A percentile compares a stretch with the other conserved stretches of the same genome.
phyloP scores from a whole-genome alignment of 2,329 filamentous ascomycete species.

The Penicillium sp. region DNA sequence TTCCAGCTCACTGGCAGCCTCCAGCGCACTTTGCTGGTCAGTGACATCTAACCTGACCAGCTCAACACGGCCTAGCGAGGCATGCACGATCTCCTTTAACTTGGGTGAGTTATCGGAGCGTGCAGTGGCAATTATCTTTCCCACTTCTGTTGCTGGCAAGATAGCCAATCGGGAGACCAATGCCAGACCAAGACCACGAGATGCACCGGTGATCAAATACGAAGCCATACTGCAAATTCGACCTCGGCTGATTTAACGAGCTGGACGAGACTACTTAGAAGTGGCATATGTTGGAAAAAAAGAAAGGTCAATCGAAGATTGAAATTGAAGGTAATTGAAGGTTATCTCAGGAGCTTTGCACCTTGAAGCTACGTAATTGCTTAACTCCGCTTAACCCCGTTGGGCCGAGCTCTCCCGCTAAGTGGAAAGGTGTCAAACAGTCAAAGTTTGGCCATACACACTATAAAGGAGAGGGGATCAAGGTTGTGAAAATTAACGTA shows the following conservation, averaged over 20 bases:
- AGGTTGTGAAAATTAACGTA: no score
- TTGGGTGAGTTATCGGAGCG: constrained; percentile 33
- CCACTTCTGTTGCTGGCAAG: constrained; percentile 35
- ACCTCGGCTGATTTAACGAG: not conserved
- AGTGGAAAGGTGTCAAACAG: no score
- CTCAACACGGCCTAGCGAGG: constrained; percentile 37
- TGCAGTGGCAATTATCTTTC: constrained; percentile 44
- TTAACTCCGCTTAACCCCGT: not conserved
- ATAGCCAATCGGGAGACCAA: constrained; percentile 31
- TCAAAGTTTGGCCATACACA: no score
- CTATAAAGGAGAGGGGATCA: no score
- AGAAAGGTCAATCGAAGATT: not conserved
- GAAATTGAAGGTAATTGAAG: no score
- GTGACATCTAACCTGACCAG: constrained; percentile 43
- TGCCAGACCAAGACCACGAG: constrained; percentile 39
- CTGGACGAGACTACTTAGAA: no score
- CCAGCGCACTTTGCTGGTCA: constrained; percentile 32
- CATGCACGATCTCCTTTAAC: constrained; percentile 37
- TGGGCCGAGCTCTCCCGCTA: no score
- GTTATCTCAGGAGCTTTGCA: no score
- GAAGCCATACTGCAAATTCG: constrained; percentile 31
- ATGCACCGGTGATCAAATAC: constrained; percentile 40
- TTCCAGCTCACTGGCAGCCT: constrained; percentile 37
- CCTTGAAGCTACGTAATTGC: not conserved
- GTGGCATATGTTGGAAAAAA: not conserved